Evolutionary conservation across 768 basidiomycete genomes (phyloP).

Genomic region (Rhodotorula babjevae): DNA sequence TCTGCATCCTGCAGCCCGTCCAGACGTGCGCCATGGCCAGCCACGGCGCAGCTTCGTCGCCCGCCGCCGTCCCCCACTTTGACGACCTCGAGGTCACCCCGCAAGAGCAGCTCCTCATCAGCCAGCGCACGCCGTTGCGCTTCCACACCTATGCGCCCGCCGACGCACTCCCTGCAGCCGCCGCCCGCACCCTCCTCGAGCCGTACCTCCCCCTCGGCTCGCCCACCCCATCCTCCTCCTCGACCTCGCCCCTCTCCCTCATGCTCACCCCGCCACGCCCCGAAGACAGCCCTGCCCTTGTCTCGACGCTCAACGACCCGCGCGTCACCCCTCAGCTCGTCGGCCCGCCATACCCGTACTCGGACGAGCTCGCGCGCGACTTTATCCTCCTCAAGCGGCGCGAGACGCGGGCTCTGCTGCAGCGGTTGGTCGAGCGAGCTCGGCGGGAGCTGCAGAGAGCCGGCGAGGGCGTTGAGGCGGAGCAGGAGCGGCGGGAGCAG

Average conservation of each 20-base stretch:
- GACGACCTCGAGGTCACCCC: neutral
- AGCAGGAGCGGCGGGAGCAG: neutral
- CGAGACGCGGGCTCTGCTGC: neutral
- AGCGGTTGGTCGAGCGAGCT: neutral
- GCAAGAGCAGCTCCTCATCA: neutral
- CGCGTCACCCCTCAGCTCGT: neutral
- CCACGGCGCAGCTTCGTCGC: neutral
- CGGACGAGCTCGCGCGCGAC: neutral
- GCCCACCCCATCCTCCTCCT: neutral
- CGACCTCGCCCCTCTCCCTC: neutral
- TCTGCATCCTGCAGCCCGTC: too few relatives aligned
- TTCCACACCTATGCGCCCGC: neutral
- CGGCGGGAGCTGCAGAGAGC: neutral
- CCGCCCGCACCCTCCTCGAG: neutral
- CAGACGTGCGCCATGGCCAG: neutral
- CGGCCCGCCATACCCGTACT: constrained; percentile 29
- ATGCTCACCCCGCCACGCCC: constrained; percentile 15
- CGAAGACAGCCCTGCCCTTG: neutral
- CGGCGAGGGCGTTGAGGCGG: neutral
- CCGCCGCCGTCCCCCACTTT: neutral
- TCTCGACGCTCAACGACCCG: constrained; percentile 4
- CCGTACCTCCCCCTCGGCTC: constrained; percentile 10
- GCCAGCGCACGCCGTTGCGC: constrained; percentile 2
- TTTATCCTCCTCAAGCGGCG: neutral
- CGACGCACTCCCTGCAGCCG: neutral